Evolutionary conservation across 345 rosid genomes (phyloP), one percentile per base, ranked within the genome.

Genomic region (Gossypium rotundifolium): DNA sequence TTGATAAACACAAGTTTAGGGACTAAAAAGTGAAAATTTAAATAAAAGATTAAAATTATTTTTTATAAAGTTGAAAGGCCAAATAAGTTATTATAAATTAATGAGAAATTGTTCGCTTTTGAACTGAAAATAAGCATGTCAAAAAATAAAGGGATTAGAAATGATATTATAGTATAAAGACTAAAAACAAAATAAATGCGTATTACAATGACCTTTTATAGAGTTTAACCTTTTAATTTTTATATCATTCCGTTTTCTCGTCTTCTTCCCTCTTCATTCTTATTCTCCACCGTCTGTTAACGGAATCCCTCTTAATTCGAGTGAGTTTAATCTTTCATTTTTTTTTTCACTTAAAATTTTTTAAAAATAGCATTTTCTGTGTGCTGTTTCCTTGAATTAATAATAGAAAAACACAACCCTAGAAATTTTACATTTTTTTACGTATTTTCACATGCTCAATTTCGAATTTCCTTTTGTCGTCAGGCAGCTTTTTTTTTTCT

Each of bases 291-390:
- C 2, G 40, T 66, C 38, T 27, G 55, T 7, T 66, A 46, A 67
- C 20, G 11, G 13, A 48, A 22, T 20, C 29, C 20, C 12, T 66
- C 38, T 23, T 46, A 48, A 14, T 67, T 25, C 40, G 2, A 46
- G 57, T 67, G 49, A 67, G 71, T 67, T 67, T 22, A 67, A 48
- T 48, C 40, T 67, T 23, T 22, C 46, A 14, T 62, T 29, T 65
- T 22, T 29, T 46, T 29, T 46, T 66, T 45, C 16, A 2, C 9
- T 66, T 67, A 2, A 25, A 58, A 3, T 11, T 10, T 22, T 10
- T 46, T 1, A 13, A 18, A 42, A 65, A 3, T 60, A 5, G 17
- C 13, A 25, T 7, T 60, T 17, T 63, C 1, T 8, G 8, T 14
- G 8, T 63, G 18, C 1, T 17, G 0, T 33, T 16, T 60, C 3